Conservation (phyloP, 257 asterid genomes). For the Linderniella brevidens region DNA sequence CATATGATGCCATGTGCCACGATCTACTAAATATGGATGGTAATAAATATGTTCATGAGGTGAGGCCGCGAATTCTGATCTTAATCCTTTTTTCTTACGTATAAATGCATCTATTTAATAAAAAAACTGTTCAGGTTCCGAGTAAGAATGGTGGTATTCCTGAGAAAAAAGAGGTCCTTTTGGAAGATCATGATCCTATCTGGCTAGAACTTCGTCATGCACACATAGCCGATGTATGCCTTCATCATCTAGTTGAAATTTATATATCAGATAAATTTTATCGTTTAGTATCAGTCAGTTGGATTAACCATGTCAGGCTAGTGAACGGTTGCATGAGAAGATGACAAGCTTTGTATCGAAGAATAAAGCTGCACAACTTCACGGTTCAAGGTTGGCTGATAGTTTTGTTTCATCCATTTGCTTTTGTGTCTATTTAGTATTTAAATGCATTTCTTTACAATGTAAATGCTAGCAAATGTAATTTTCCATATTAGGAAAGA, state of each 20-base stretch:
- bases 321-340: slow-evolving; percentile 86
- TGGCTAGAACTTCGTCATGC: slow-evolving; percentile 99
- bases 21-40: slow-evolving; percentile 93
- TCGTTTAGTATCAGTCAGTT: not conserved
- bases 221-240: slow-evolving; percentile 94
- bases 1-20: slow-evolving; percentile 99
- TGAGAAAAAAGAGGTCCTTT: slow-evolving; percentile 92
- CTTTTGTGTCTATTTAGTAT: too few species aligned
- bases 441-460: too few species aligned
- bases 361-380: slow-evolving; percentile 97
- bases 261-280: too few species aligned
- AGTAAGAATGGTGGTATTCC: slow-evolving; percentile 65
- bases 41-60: slow-evolving; percentile 91
- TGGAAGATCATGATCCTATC: slow-evolving; percentile 98
- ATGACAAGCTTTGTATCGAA: slow-evolving; percentile 84
- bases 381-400: slow-evolving; percentile 67
- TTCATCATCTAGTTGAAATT: too few species aligned
- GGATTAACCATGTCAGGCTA: slow-evolving; percentile 52
- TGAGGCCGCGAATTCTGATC: slow-evolving; percentile 17
- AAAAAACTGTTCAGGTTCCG: slow-evolving; percentile 46
- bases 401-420: too few species aligned
- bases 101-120: not conserved
- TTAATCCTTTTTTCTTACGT: not conserved
- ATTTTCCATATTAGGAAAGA: too few species aligned
- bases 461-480: too few species aligned